A percentile compares a stretch with the other conserved stretches of the same genome.
Conservation (phyloP, 331 rosid genomes). For the Erythrophleum ivorense region DNA sequence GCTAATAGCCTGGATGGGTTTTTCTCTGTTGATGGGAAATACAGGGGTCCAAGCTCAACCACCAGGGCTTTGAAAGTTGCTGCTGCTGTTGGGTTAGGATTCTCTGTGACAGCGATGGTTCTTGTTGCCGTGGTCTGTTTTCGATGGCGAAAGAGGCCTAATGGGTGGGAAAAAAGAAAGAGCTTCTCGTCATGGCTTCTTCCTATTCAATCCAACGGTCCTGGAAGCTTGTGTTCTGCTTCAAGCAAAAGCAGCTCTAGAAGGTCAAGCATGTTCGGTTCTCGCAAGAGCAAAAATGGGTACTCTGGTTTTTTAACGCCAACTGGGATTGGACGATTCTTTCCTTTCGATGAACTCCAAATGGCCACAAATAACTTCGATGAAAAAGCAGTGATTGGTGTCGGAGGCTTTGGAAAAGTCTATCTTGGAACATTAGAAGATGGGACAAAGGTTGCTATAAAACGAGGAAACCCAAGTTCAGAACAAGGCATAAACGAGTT, state of each 20-base stretch:
- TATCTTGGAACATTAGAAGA: constrained; percentile 71
- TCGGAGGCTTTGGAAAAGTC: constrained; percentile 90
- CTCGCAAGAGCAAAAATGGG: constrained; percentile 59
- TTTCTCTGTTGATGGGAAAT: constrained; percentile 55
- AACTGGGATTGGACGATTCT: constrained; percentile 53
- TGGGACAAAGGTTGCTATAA: constrained; percentile 74
- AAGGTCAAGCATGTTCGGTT: constrained; percentile 48
- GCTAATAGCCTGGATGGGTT: constrained; percentile 69
- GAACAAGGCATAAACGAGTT: constrained; percentile 87
- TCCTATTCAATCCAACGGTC: constrained; percentile 46
- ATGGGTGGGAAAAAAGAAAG: constrained; percentile 50
- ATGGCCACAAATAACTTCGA: constrained; percentile 67
- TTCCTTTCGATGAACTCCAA: constrained; percentile 57
- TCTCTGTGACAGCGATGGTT: constrained; percentile 48
- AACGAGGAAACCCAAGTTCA: constrained; percentile 70
- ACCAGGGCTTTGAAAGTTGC: constrained; percentile 40
- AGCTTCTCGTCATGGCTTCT: constrained; percentile 76
- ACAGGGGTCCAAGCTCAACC: constrained; percentile 47
- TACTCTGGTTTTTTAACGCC: constrained; percentile 43
- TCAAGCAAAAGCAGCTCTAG: constrained; percentile 49
- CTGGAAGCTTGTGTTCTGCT: constrained; percentile 32
- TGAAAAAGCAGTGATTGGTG: constrained; percentile 71
- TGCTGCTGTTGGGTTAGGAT: constrained; percentile 55
- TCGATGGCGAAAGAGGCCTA: constrained; percentile 65
- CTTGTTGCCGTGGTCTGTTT: constrained; percentile 44